These are phyloP conservation scores for Mariannaea elegans DNA, from an alignment of 2,329 filamentous ascomycete genomes.

Conservation along the genomic window DNA sequence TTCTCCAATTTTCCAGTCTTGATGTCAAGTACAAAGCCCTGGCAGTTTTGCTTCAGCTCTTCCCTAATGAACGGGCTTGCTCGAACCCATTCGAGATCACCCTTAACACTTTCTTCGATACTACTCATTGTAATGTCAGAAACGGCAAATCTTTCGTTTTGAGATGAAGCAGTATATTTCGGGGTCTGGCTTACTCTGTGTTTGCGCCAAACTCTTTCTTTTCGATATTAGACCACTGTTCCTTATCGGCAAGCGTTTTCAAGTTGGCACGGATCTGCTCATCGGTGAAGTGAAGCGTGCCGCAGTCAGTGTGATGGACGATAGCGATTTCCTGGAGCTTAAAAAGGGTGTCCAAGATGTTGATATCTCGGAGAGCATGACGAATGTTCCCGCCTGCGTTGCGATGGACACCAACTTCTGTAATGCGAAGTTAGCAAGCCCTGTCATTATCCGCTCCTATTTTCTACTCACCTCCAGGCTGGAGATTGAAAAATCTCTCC, in stretches of 20 bases:
- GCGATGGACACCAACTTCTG: conserved; percentile 15
- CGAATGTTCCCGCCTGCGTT: conserved; percentile 21
- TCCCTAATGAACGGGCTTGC: conserved; percentile 13
- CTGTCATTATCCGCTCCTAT: not conserved
- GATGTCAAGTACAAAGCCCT: conserved; percentile 19
- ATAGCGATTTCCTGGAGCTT: conserved; percentile 14
- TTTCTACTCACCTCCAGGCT: conserved; percentile 10
- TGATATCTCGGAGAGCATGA: conserved; percentile 16
- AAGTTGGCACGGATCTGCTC: conserved; percentile 3
- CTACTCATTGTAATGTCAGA: not conserved
- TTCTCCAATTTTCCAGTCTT: conserved; percentile 16
- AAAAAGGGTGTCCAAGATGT: conserved; percentile 12
- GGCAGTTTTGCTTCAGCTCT: conserved; percentile 12
- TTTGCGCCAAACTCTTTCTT: conserved; percentile 12
- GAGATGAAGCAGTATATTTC: not conserved
- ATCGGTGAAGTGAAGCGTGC: conserved; percentile 13
- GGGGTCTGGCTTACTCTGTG: conserved; percentile 7
- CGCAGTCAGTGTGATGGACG: conserved; percentile 21
- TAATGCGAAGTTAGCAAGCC: not conserved
- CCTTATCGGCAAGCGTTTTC: not conserved
- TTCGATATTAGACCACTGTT: conserved; percentile 7
- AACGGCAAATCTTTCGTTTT: not conserved
- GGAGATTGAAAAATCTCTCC: conserved; percentile 11
- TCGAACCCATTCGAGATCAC: conserved; percentile 14
- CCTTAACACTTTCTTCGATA: conserved; percentile 13